Evolutionary conservation across 2,329 filamentous ascomycete genomes (phyloP), one percentile per base, ranked within the genome.

Genomic region (Amesomyces nigricolor): DNA sequence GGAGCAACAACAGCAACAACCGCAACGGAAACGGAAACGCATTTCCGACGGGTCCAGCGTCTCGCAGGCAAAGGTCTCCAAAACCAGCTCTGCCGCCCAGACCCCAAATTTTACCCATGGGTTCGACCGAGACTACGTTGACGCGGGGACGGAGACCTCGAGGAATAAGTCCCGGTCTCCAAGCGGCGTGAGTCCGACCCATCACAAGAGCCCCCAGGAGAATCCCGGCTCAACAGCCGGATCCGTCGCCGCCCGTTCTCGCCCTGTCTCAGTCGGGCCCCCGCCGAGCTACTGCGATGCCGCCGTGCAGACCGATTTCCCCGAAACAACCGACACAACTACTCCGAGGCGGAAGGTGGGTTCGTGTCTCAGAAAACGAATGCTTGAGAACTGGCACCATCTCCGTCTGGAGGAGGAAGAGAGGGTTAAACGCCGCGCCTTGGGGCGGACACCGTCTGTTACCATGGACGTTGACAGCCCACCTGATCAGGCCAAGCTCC

Each of bases 11-110:
- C 66, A 63, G 16, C 61, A 62, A 22, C 62, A 62, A 14, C 61
- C 79, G 1, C 73, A 75, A 0, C 75, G 78, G 30, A 86, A 86
- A 68, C 84, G 85, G 72, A 86, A 86, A 66, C 77, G 82, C 7
- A 68, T 72, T 2, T 85, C 82, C 0, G 82, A 85, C 60, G 80
- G 80, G 5, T 73, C 71, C 3, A 63, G 60, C 1, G 61, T 58
- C 9, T 65, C 66, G 35, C 70, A 61, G 26, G 38, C 64, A 0
- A 72, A 69, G 45, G 51, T 61, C 0, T 68, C 65, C 16, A 66
- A 62, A 40, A 45, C 60, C 14, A 54, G 30, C 22, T 61, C 63
- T 1, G 53, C 59, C 8, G 52, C 53, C 9, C 62, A 65, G 4
- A 61, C 64, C 1, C 51, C 63, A 3, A 58, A 65, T 3, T 53